Evolutionary conservation across 2,329 filamentous ascomycete genomes (phyloP).

Genomic region (Penicillium sumatraense): DNA sequence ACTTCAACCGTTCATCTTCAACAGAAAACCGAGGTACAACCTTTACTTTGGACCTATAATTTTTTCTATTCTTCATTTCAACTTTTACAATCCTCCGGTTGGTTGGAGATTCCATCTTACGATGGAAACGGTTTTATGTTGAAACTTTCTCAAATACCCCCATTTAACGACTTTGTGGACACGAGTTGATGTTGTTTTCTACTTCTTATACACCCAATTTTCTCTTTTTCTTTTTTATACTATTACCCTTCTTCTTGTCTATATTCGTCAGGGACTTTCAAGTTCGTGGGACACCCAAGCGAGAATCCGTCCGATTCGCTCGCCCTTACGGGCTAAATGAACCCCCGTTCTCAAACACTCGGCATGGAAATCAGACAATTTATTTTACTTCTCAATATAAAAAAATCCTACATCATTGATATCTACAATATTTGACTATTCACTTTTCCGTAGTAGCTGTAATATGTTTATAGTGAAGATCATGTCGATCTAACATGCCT

Average conservation of each 20-base stretch:
- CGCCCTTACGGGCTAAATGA: not conserved
- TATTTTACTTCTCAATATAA: not conserved
- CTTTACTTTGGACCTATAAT: conserved; percentile 22
- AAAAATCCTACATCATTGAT: not conserved
- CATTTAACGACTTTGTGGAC: conserved; percentile 32
- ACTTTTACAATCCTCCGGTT: conserved; percentile 22
- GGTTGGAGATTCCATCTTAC: conserved; percentile 25
- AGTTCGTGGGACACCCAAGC: not conserved
- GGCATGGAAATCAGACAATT: conserved; percentile 18
- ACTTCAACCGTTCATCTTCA: conserved; percentile 27
- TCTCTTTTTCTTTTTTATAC: conserved; percentile 12
- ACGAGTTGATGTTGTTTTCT: conserved; percentile 40
- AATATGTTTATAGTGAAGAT: conserved; percentile 24
- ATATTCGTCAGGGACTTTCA: conserved; percentile 20
- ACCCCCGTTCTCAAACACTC: not conserved
- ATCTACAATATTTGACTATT: not conserved
- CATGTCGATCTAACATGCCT: conserved; percentile 27
- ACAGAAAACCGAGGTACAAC: conserved; percentile 23
- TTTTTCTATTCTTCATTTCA: conserved; percentile 21
- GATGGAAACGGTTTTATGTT: conserved; percentile 29
- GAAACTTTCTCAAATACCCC: conserved; percentile 36
- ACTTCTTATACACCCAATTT: conserved; percentile 15
- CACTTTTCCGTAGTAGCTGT: not conserved
- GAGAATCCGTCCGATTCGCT: not conserved
- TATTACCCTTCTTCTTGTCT: conserved; percentile 25